Evolutionary conservation across 306 rosid species (phyloP), one percentile per base, ranked within the genome.

Genomic region (Fagus crenata): DNA sequence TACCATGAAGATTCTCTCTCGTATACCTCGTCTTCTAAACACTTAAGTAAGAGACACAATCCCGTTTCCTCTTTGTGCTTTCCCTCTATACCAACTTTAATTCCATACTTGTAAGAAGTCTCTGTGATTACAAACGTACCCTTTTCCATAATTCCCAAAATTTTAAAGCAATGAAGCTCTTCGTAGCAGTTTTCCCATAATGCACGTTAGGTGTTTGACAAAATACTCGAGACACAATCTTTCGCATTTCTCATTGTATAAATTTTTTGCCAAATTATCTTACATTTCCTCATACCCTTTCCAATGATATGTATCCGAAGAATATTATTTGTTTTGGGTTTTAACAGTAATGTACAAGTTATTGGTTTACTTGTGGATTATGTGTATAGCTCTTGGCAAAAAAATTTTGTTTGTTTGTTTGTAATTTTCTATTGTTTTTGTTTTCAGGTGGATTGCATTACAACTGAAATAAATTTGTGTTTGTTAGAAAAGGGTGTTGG

Each of bases 401-500:
- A 22, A 22, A 22, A 0, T 33, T 36, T 40, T 61, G 17, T 32
- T 3, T 33, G 15, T 65, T 37, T 37, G 39, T 32, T 3, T 32
- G 39, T 64, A 0, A 15, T 15, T n/a, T n/a, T 37, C 43, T 15
- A 1, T 32, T 61, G 7, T 65, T 18, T 0, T 63, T 0, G 15
- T 28, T 65, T 9, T 65, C 49, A n/a, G 71, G 22, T 17, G 28
- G 49, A 39, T 35, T 37, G 40, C 18, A 0, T 37, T 37, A 49
- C 43, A 14, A 61, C 71, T 56, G 56, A 67, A 51, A 59, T 51
- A 64, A 22, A 36, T 49, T 69, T 65, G 69, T 69, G 41, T 65
- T 75, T 43, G 18, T 59, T 70, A 59, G 76, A 9, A 22, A 46
- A 60, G 71, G 53, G 36, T 76, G 35, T 49, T 58, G 63, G 59